Evolutionary conservation across 495 filamentous ascomycete genomes (phyloP), one percentile per base, ranked within the genome.

Genomic region (Penicillium angulare): DNA sequence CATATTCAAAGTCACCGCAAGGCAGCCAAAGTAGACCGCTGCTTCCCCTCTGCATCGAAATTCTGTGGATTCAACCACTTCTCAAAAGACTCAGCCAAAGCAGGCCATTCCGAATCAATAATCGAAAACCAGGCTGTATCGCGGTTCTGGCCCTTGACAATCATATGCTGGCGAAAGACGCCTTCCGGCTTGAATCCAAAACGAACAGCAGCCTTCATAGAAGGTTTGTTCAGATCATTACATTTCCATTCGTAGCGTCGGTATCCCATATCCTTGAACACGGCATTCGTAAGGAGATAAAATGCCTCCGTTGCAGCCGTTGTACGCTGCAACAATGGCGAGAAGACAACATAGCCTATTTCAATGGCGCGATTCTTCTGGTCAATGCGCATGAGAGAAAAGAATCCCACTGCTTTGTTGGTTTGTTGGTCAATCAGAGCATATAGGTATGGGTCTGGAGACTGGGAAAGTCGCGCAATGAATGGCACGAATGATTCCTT

Each of bases 191-290:
- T 61, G 54, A 82, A 83, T 1, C 82, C 81, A 13, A 79, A 63
- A 10, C 82, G 71, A 45, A 55, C 10, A 7, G 82, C 82, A 3
- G 80, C 79, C 5, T 64, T 68, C 26, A 57, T 64, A 16, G 75
- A 79, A 0, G 69, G 55, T 26, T 57, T 69, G 57, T 85, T 84
- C 5, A 76, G 60, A 22, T 64, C 33, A 57, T 83, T 66, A 52
- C 75, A 79, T 52, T 83, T 84, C 81, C 82, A 85, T 60, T 83
- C 80, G 17, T 79, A 70, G 16, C 82, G 70, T 24, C 72, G 56
- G 50, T 76, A 83, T 0, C 74, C 72, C n/a, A 83, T 55, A 7
- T 72, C 67, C 16, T 77, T 71, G 49, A 85, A 78, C 1, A 66
- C 64, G 26, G 77, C 60, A 16, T 63, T 60, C 3, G 59, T 35